Evolutionary conservation across 257 asterid genomes (phyloP), one percentile per base, ranked within the genome.

Genomic region (Knoxia roxburghii): DNA sequence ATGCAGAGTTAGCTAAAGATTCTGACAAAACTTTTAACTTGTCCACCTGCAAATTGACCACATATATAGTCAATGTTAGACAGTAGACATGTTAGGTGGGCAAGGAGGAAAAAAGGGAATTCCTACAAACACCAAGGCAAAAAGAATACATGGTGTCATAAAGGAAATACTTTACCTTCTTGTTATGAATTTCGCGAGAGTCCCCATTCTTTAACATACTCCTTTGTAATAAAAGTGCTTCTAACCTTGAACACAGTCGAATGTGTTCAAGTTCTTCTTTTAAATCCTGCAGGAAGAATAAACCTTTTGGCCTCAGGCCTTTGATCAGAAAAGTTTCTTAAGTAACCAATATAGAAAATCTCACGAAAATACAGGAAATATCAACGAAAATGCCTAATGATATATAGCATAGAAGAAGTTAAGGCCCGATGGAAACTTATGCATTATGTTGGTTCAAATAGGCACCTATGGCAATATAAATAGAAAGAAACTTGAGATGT

Each of bases 1-100:
- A 66, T 64, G 82, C 82, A 69, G 99, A 93, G 84, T 90, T 83
- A 60, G 89, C 83, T 57, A 93, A 95, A 69, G 99, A 93, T 78
- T 90, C 97, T 66, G 89, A 78, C 78, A 93, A 76, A 71, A 90
- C 78, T 83, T 84, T 90, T 63, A 93, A 76, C 83, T 93, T 88
- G 71, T 85, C 93, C 74, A 90, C 87, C 99, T 93, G 91, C 83
- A 79, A 40, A 56, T 71, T 65, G 29, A 61, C 56, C 35, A 67
- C 55, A 71, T 61, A 48, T 69, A 59, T n/a, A 73, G 50, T 46
- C 45, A 49, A 75, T 68, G 70, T 63, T 73, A 71, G 55, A 53
- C 46, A 48, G 41, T 14, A 70, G 63, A 43, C 26, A 49, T 26
- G 67, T n/a, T 4, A 61, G 52, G 32, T 20, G 12, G 52, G 48